Evolutionary conservation across 345 rosid species (phyloP).

Genomic region (Dovyalis caffra): DNA sequence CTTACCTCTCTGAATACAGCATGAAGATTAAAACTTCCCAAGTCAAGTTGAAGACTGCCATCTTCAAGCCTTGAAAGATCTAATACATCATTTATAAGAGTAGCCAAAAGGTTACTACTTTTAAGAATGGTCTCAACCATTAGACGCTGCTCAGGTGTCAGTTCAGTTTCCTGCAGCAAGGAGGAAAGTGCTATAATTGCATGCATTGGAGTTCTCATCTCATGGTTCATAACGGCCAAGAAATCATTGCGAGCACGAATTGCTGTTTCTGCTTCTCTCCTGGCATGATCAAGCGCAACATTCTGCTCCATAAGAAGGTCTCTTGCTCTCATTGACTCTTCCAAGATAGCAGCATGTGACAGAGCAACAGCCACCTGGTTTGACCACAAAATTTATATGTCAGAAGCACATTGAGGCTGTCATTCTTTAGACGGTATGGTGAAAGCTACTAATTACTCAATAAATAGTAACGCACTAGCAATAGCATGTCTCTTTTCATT

Average conservation of each 20-base stretch:
- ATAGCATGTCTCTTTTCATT: background rate
- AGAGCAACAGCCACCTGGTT: conserved; percentile 95
- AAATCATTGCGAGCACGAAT: conserved; percentile 94
- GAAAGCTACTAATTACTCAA: background rate
- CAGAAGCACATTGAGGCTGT: background rate
- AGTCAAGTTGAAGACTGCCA: conserved; percentile 93
- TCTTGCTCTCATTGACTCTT: conserved; percentile 99
- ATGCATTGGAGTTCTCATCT: conserved; percentile 99
- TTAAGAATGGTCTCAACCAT: conserved; percentile 96
- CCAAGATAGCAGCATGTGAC: conserved; percentile 96
- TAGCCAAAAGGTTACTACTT: conserved; percentile 86
- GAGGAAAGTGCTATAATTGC: conserved; percentile 95
- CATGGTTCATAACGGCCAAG: conserved; percentile 98
- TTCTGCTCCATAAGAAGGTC: conserved; percentile 96
- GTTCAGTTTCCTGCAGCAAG: conserved; percentile 91
- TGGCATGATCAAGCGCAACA: conserved; percentile 87
- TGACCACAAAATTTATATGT: conserved; percentile 7
- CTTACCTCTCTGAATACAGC: conserved; percentile 74
- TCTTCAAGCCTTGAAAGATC: conserved; percentile 99
- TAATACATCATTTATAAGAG: conserved; percentile 89
- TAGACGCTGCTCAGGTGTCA: conserved; percentile 89
- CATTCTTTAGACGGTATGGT: background rate
- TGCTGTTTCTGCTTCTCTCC: conserved; percentile 96
- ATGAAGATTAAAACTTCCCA: conserved; percentile 67
- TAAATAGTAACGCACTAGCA: background rate